Percentiles rank a stretch among this genome's conserved stretches.
phyloP scores from a whole-genome alignment of 345 rosid species.

The Rubroshorea leprosula region DNA sequence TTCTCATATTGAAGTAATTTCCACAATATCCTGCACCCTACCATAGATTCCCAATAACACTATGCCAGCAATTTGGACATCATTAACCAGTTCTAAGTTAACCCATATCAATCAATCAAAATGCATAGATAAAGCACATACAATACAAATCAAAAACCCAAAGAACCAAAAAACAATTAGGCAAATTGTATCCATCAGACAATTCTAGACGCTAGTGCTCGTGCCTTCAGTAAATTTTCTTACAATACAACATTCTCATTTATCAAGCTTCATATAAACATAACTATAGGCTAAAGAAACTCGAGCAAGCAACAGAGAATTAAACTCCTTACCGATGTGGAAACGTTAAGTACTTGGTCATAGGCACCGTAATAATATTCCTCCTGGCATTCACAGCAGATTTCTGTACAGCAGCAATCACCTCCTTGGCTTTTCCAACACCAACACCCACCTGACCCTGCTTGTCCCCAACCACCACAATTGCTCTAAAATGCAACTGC shows the following conservation, averaged over 20 bases:
- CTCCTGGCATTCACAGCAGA: slow-evolving; percentile 71
- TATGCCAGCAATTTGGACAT: too few relatives aligned
- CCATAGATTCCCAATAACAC: too few relatives aligned
- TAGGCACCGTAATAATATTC: slow-evolving; percentile 66
- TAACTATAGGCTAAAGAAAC: too few relatives aligned
- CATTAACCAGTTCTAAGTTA: too few relatives aligned
- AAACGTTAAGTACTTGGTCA: slow-evolving; percentile 86
- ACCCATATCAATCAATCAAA: neutral
- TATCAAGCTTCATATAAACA: too few relatives aligned
- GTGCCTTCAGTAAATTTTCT: too few relatives aligned
- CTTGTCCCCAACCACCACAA: slow-evolving; percentile 84
- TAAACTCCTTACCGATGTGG: slow-evolving; percentile 56
- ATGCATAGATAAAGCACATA: neutral
- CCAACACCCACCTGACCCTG: slow-evolving; percentile 86
- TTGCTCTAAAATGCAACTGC: slow-evolving; percentile 66
- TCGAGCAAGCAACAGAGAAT: neutral
- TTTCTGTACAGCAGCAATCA: slow-evolving; percentile 72
- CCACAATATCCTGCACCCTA: neutral
- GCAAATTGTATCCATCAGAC: too few relatives aligned
- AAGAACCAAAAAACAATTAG: too few relatives aligned
- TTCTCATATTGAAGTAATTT: neutral
- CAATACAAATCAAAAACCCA: too few relatives aligned
- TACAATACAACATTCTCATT: too few relatives aligned
- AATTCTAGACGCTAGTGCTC: too few relatives aligned
- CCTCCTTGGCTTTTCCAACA: slow-evolving; percentile 82